A percentile compares a stretch with the other conserved stretches of the same genome.
phyloP scores from a whole-genome alignment of 306 rosid species.

The Prunus persica region Prunus_persica_NCBIv2 NC_034009.1:43124001-43124500 shows the following conservation, averaged over 20 bases:
- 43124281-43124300: background rate
- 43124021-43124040: background rate
- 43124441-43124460: slow-evolving; percentile 3
- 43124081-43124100: slow-evolving; percentile 74
- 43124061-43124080: slow-evolving; percentile 36
- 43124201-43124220: background rate
- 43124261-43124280: background rate
- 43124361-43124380: background rate
- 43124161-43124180: slow-evolving; percentile 29
- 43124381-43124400: background rate
- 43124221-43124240: background rate
- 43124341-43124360: background rate
- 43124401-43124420: slow-evolving; percentile 1
- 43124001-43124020: background rate
- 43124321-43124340: background rate
- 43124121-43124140: slow-evolving; percentile 89
- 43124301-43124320: background rate
- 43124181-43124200: slow-evolving; percentile 10
- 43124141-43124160: slow-evolving; percentile 58
- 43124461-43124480: background rate
- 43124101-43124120: slow-evolving; percentile 58
- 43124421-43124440: background rate
- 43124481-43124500: background rate
- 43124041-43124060: background rate
- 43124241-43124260: background rate